Conservation (phyloP, 345 rosid species). For the Eucalyptus viminalis region DNA sequence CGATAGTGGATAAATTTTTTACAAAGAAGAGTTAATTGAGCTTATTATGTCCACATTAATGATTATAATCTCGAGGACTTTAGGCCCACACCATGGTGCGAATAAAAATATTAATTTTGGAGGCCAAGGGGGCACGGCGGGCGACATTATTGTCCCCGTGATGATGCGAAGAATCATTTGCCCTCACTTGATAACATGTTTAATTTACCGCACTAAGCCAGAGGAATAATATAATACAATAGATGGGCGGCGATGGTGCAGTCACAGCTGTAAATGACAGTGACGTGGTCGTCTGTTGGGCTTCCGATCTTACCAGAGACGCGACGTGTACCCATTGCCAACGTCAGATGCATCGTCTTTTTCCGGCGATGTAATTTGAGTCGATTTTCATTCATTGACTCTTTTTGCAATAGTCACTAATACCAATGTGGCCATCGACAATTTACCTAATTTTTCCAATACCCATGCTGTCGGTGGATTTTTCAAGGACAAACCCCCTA, state of each 20-base stretch:
- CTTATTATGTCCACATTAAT: neutral
- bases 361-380: neutral
- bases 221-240: neutral
- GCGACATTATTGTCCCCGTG: neutral
- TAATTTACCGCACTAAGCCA: neutral
- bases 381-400: neutral
- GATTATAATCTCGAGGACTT: neutral
- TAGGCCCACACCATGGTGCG: neutral
- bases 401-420: neutral
- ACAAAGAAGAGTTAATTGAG: neutral
- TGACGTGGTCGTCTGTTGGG: constrained; percentile 15
- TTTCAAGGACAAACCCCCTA: neutral
- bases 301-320: neutral
- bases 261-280: neutral
- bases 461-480: neutral
- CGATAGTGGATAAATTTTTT: too few species aligned
- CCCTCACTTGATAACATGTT: neutral
- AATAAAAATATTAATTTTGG: neutral
- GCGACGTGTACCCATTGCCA: neutral
- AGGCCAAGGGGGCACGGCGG: neutral
- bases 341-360: neutral
- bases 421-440: neutral
- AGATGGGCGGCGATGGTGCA: neutral
- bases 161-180: neutral
- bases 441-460: neutral